These are phyloP conservation scores for Zanthoxylum bungeanum DNA, from an alignment of 345 rosid genomes.

Conservation along the genomic window DNA sequence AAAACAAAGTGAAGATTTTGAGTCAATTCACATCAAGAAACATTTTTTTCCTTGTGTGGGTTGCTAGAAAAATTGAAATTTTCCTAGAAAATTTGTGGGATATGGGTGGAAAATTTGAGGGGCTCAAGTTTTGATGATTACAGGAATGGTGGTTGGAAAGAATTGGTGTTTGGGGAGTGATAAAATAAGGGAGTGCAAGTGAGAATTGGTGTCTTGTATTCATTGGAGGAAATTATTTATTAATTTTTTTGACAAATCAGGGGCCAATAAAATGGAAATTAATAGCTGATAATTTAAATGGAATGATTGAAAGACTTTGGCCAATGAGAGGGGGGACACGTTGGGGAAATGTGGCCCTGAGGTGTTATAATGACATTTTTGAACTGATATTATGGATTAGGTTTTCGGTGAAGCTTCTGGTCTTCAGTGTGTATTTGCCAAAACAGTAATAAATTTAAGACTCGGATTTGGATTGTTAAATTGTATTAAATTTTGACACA, in stretches of 20 bases:
- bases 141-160: neutral
- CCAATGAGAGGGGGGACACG: neutral
- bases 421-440: neutral
- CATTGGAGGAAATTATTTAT: conserved; percentile 20
- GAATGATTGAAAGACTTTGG: neutral
- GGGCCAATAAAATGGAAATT: neutral
- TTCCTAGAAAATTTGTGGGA: neutral
- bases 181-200: neutral
- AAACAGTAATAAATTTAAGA: too few relatives aligned
- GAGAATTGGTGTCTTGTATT: neutral
- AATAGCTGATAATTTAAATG: neutral
- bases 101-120: neutral
- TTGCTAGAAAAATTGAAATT: neutral
- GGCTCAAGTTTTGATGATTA: neutral
- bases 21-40: neutral
- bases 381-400: fast-evolving
- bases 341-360: neutral
- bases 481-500: too few relatives aligned
- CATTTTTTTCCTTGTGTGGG: neutral
- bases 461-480: too few relatives aligned
- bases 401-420: neutral
- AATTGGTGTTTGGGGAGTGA: neutral
- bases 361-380: neutral
- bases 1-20: neutral
- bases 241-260: conserved; percentile 2